Percentiles rank a stretch among this genome's conserved stretches.
These are phyloP conservation scores for Candida boidinii DNA, from an alignment of 805 yeast species.

Conservation along the genomic window DNA sequence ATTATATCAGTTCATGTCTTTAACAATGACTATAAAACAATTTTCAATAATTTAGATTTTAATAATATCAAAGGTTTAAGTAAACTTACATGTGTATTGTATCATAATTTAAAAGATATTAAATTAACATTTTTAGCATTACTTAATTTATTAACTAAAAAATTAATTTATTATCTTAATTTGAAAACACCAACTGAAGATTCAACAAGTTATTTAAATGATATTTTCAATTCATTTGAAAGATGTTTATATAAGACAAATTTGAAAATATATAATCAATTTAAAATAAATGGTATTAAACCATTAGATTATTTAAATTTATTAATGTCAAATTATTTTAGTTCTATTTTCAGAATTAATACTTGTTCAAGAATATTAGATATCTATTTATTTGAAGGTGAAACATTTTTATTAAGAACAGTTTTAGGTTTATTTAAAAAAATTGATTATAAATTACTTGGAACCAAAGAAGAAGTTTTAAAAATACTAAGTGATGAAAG, in stretches of 20 bases:
- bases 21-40: too few species aligned
- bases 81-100: slow-evolving; percentile 19
- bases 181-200: slow-evolving; percentile 1
- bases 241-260: slow-evolving; percentile 35
- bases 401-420: slow-evolving; percentile 41
- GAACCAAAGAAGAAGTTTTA: slow-evolving; percentile 37
- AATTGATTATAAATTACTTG: slow-evolving; percentile 44
- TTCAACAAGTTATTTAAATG: slow-evolving; percentile 20
- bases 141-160: slow-evolving; percentile 17
- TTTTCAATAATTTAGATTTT: too few species aligned
- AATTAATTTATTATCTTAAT: slow-evolving; percentile 16
- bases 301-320: slow-evolving; percentile 36
- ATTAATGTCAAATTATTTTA: slow-evolving; percentile 35
- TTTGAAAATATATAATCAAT: slow-evolving; percentile 41
- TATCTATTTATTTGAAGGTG: slow-evolving; percentile 54
- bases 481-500: slow-evolving; percentile 29
- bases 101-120: slow-evolving; percentile 16
- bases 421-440: slow-evolving; percentile 43
- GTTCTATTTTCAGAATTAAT: slow-evolving; percentile 37
- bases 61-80: slow-evolving; percentile 10
- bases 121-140: slow-evolving; percentile 16
- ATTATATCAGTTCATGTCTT: too few species aligned
- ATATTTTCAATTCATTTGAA: slow-evolving; percentile 37
- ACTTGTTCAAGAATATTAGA: slow-evolving; percentile 44
- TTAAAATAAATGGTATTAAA: slow-evolving; percentile 31